phyloP scores from a whole-genome alignment of 139 green algal genomes.

The Mychonastes homosphaera region DNA sequence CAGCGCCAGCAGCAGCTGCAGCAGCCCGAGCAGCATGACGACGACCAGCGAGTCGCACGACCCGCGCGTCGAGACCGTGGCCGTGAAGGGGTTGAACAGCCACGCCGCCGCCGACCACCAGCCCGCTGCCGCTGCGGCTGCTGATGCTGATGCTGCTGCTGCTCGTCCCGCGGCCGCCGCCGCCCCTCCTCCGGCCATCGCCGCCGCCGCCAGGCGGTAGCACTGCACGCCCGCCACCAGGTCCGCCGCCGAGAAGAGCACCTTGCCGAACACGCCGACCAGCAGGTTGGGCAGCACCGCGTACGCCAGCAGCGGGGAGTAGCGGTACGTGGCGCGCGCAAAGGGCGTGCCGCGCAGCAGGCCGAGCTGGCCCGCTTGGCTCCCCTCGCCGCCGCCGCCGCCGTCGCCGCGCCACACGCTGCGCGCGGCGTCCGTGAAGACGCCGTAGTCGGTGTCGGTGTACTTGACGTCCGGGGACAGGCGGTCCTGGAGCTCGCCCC shows the following conservation, averaged over 20 bases:
- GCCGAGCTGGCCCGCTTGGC: no score
- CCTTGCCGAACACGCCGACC: conserved; percentile 67
- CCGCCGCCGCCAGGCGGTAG: conserved; percentile 14
- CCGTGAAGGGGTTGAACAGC: conserved; percentile 92
- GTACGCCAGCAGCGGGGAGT: conserved; percentile 81
- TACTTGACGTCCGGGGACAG: conserved; percentile 61
- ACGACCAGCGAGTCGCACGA: conserved; percentile 73
- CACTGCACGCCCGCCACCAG: conserved; percentile 46
- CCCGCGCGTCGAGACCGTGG: conserved; percentile 82
- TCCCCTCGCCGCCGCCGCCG: no score
- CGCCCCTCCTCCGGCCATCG: background rate
- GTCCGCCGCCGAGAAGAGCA: conserved; percentile 64
- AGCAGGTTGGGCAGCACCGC: conserved; percentile 73
- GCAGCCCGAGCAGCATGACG: conserved; percentile 58
- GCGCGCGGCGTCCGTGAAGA: conserved; percentile 22
- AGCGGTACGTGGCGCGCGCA: conserved; percentile 59
- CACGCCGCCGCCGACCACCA: conserved; percentile 43
- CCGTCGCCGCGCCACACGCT: no score
- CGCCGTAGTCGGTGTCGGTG: conserved; percentile 86
- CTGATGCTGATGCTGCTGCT: no score
- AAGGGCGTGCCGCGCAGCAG: no score
- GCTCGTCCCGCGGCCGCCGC: background rate
- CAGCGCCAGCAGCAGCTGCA: conserved; percentile 35
- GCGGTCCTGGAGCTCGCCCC: conserved; percentile 55
- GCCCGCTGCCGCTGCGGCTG: background rate